Evolutionary conservation across 2,329 filamentous ascomycete species (phyloP).

Genomic region (Alternaria sp.): DNA sequence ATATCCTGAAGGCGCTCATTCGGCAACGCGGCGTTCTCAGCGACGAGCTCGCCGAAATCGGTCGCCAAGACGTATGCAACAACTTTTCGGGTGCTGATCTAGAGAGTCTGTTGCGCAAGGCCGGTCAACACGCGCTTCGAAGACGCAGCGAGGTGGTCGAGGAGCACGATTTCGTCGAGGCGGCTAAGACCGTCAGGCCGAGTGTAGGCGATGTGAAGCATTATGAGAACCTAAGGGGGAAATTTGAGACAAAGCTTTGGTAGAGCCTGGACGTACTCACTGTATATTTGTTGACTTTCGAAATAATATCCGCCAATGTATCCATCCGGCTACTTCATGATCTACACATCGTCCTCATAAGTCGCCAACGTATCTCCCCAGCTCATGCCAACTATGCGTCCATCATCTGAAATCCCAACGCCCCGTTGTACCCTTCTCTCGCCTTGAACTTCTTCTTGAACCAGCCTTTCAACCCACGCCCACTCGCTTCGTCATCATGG

Average conservation of each 20-base stretch:
- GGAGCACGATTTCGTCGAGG: slow-evolving; percentile 55
- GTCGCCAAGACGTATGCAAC: slow-evolving; percentile 67
- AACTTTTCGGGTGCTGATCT: slow-evolving; percentile 78
- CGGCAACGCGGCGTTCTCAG: slow-evolving; percentile 56
- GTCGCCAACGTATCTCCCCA: background rate
- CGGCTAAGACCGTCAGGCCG: slow-evolving; percentile 51
- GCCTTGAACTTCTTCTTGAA: background rate
- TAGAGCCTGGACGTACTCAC: background rate
- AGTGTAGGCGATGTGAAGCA: slow-evolving; percentile 64
- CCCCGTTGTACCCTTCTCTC: background rate
- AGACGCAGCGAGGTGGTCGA: slow-evolving; percentile 54
- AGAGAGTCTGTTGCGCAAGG: slow-evolving; percentile 63
- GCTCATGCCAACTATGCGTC: background rate
- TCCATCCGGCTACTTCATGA: background rate
- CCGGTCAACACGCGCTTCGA: slow-evolving; percentile 63
- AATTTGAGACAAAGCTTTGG: slow-evolving; percentile 48
- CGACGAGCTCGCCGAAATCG: slow-evolving; percentile 67
- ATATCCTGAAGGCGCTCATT: slow-evolving; percentile 77
- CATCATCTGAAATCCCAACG: background rate
- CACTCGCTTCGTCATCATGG: background rate
- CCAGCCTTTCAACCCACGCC: background rate
- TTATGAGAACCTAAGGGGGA: slow-evolving; percentile 61
- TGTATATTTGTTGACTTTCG: background rate
- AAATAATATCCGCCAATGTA: background rate
- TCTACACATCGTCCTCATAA: background rate